phyloP scores from a whole-genome alignment of 441 rosid species.

The Brassica balearica region DNA sequence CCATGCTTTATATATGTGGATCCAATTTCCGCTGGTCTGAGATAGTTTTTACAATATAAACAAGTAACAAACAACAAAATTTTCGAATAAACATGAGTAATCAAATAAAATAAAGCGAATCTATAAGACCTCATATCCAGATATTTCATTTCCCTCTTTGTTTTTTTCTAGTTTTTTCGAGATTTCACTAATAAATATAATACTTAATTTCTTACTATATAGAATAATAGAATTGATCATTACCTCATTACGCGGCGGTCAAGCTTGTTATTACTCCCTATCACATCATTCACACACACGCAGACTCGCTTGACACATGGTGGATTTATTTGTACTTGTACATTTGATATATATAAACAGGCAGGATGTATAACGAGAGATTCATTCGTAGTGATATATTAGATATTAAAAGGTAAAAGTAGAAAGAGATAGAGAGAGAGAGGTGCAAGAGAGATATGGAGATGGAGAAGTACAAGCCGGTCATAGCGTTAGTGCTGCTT shows the following conservation, averaged over 20 bases:
- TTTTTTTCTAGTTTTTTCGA: not conserved
- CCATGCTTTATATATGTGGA: not conserved
- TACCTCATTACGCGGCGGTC: slow-evolving; percentile 27
- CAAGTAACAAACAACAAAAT: not conserved
- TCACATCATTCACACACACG: slow-evolving; percentile 28
- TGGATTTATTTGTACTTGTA: slow-evolving; percentile 7
- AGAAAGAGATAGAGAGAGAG: not conserved
- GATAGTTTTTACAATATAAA: not conserved
- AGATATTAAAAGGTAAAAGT: not conserved
- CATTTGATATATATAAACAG: slow-evolving; percentile 3
- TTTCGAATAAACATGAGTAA: not conserved
- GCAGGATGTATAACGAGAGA: not conserved
- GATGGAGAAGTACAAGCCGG: slow-evolving; percentile 50
- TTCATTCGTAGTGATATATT: not conserved
- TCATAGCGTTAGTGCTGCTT: slow-evolving; percentile 51
- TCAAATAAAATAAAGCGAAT: not conserved
- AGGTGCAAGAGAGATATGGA: not conserved
- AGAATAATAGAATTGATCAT: not conserved
- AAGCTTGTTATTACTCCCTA: slow-evolving; percentile 1
- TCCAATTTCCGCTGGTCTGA: not conserved
- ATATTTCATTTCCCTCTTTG: not conserved
- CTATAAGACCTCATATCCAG: not conserved
- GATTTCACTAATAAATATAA: not conserved
- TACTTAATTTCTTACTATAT: not conserved
- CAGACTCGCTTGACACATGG: slow-evolving; percentile 23